A percentile compares a stretch with the other conserved stretches of the same genome.
These are phyloP conservation scores for Russula lepida DNA, from an alignment of 768 basidiomycete species.

Conservation along the genomic window DNA sequence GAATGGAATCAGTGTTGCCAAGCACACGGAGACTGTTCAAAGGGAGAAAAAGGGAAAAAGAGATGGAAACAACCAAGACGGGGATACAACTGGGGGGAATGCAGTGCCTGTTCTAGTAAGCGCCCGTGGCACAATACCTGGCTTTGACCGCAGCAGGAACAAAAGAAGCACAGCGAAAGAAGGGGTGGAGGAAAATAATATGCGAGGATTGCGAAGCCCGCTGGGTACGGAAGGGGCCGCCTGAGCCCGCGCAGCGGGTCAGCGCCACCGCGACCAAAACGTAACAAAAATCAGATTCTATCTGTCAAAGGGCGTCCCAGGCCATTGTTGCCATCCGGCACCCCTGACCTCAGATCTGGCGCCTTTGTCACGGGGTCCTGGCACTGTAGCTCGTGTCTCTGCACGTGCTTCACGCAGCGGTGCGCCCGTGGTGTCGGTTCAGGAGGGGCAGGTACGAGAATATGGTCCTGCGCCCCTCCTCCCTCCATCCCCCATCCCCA, in stretches of 20 bases:
- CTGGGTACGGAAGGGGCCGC: conserved; percentile 12
- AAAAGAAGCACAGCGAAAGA: conserved; percentile 1
- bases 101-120: conserved; percentile 8
- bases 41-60: background rate
- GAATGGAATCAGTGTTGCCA: background rate
- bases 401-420: background rate
- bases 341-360: background rate
- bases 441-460: background rate
- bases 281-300: conserved; percentile 5
- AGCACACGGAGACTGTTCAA: background rate
- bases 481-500: background rate
- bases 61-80: background rate
- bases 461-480: background rate
- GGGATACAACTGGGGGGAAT: background rate
- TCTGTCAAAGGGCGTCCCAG: background rate
- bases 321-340: background rate
- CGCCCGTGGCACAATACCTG: conserved; percentile 9
- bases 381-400: background rate
- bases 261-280: conserved; percentile 2
- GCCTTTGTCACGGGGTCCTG: background rate
- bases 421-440: background rate
- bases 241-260: background rate
- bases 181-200: background rate
- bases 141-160: conserved; percentile 18
- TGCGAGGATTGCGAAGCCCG: conserved; percentile 5